Conservation (phyloP, 176 grass and related monocot genomes). For the Oryza australiensis region DNA sequence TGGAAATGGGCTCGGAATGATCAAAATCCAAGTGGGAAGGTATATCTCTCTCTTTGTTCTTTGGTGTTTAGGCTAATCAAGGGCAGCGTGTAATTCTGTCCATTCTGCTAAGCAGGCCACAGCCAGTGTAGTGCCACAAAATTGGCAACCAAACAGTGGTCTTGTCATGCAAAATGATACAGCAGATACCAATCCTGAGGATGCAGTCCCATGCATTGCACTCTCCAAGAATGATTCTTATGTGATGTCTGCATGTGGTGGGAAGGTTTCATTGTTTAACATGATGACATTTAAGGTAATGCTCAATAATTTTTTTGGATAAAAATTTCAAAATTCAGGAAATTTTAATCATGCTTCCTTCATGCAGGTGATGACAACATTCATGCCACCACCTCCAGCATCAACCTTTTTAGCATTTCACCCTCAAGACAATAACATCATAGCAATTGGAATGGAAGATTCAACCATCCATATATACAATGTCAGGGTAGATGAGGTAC, state of each 20-base stretch:
- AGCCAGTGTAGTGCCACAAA: constrained; percentile 74
- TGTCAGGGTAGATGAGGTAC: constrained; percentile 97
- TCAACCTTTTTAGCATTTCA: constrained; percentile 97
- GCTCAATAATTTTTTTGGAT: constrained; percentile 25
- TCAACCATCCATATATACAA: constrained; percentile 99
- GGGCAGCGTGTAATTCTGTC: constrained; percentile 27
- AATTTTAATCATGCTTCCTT: constrained; percentile 30
- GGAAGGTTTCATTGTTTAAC: constrained; percentile 98
- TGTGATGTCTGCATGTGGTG: constrained; percentile 97
- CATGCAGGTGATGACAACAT: constrained; percentile 93
- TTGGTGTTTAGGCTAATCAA: constrained; percentile 35
- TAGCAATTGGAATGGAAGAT: constrained; percentile 99
- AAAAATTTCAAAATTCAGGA: constrained; percentile 1
- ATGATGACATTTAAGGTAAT: constrained; percentile 99
- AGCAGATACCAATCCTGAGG: constrained; percentile 67
- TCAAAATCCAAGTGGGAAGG: constrained; percentile 88
- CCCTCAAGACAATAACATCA: constrained; percentile 96
- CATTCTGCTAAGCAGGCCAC: constrained; percentile 65
- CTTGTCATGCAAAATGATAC: constrained; percentile 93
- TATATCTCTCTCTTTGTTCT: constrained; percentile 39
- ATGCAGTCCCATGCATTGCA: constrained; percentile 86
- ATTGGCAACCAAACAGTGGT: constrained; percentile 92
- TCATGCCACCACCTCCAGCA: constrained; percentile 87
- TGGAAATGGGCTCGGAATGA: constrained; percentile 90
- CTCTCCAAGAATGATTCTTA: constrained; percentile 99